Evolutionary conservation across 2,329 filamentous ascomycete species (phyloP), one percentile per base, ranked within the genome.

Genomic region (Claviceps arundinis): DNA sequence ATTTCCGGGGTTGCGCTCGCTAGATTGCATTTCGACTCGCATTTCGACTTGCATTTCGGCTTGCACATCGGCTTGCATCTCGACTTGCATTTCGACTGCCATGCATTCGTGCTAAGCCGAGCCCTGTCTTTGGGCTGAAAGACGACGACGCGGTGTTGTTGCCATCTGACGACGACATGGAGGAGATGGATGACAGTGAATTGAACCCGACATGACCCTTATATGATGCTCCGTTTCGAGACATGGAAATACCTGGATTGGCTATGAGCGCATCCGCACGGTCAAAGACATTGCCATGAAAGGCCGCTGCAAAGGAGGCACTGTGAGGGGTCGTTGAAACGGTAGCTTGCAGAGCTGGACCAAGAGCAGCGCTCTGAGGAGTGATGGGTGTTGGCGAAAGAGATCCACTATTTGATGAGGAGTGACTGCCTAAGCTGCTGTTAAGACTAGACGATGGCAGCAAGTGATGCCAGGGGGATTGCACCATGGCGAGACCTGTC

Each of bases 261-360:
- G 74, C 74, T 55, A 81, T 76, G 46, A 81, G 67, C 6, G 77
- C 71, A 51, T 81, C 78, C 0, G 78, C 78, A 17, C 78, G 69
- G 58, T 81, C 76, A 61, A 81, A 81, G n/a, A 81, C 75, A 56
- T 78, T 73, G 11, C 78, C 76, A 2, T 72, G 69, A 55, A 82
- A 80, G 1, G 74, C 72, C 16, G 69, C 68, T 7, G 73, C 72
- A 60, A 82, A 81, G 0, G 76, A 77, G 2, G 70, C 74, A 54
- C 72, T 78, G 61, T 80, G 74, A 9, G 81, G 81, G 0, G 81
- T 87, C 2, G 78, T 87, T 4, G 88, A 86, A 11, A 95, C 84
- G 0, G 89, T 96, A 1, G 90, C 89, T 67, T 95, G 89, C 51
- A 89, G 87, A 19, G 90, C 90, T 5, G 90, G 89, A 0, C 90